phyloP scores from a whole-genome alignment of 257 asterid genomes.

The Solanum sitiens region DNA sequence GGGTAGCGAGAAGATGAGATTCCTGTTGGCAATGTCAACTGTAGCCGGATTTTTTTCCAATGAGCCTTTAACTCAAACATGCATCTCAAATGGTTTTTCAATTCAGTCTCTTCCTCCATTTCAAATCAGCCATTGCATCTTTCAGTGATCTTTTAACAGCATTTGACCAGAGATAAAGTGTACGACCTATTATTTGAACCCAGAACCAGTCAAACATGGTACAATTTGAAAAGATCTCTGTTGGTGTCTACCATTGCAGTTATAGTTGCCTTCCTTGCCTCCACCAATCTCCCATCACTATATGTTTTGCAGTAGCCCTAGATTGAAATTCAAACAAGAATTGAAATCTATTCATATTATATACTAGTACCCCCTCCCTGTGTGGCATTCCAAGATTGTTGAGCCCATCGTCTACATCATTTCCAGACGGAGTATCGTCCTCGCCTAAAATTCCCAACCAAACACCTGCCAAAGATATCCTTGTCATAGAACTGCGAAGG shows the following conservation, averaged over 20 bases:
- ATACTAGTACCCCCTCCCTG: background rate
- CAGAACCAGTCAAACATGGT: background rate
- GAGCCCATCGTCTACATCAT: background rate
- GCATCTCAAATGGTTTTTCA: background rate
- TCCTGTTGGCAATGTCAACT: background rate
- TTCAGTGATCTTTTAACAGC: background rate
- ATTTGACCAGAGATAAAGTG: background rate
- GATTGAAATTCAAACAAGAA: background rate
- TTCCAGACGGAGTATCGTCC: background rate
- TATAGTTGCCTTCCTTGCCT: background rate
- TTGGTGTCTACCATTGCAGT: background rate
- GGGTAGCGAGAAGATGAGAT: background rate
- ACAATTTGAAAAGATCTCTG: background rate
- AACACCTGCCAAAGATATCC: background rate
- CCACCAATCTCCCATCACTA: background rate
- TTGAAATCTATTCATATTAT: background rate
- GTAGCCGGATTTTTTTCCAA: too few species aligned
- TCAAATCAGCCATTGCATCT: background rate
- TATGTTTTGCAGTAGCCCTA: background rate
- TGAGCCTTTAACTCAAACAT: background rate
- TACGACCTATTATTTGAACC: background rate
- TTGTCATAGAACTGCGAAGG: background rate
- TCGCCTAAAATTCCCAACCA: background rate
- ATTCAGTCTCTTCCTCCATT: background rate
- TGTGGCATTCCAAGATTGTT: background rate